These are phyloP conservation scores for Phytopythium oedochilum DNA, from an alignment of 352 stramenopile genomes.

Conservation along the genomic window DNA sequence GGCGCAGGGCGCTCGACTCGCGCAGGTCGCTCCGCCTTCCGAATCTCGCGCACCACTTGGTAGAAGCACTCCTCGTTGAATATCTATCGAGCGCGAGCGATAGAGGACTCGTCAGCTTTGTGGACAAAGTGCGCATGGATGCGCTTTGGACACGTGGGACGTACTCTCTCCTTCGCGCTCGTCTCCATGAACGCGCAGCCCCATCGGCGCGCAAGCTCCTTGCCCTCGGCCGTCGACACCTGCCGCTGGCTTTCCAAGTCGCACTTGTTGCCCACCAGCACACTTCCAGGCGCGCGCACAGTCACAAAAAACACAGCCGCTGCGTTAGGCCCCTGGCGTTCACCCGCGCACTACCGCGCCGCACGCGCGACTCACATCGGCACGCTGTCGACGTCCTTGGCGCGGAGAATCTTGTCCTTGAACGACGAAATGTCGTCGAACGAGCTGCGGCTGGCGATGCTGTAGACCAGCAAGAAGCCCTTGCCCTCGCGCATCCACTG, in stretches of 20 bases:
- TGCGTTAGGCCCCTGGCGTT: neutral
- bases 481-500: constrained; percentile 92
- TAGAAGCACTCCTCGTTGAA: constrained; percentile 90
- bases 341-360: no score
- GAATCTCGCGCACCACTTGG: constrained; percentile 85
- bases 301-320: neutral
- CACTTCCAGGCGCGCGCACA: constrained; percentile 23
- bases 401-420: constrained; percentile 89
- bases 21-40: constrained; percentile 64
- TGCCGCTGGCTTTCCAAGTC: constrained; percentile 74
- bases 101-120: no score
- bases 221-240: constrained; percentile 61
- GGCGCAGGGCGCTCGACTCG: constrained; percentile 33
- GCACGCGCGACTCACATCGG: constrained; percentile 43
- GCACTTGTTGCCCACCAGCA: constrained; percentile 89
- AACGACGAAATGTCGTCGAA: constrained; percentile 88
- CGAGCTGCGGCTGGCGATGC: constrained; percentile 85
- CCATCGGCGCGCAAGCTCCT: constrained; percentile 66
- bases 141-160: no score
- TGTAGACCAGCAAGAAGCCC: constrained; percentile 89
- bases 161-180: constrained; percentile 82
- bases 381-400: constrained; percentile 85
- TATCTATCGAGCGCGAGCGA: constrained; percentile 37
- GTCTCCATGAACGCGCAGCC: constrained; percentile 87
- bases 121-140: no score